Evolutionary conservation across 495 filamentous ascomycete species (phyloP).

Genomic region (Thozetella sp.): DNA sequence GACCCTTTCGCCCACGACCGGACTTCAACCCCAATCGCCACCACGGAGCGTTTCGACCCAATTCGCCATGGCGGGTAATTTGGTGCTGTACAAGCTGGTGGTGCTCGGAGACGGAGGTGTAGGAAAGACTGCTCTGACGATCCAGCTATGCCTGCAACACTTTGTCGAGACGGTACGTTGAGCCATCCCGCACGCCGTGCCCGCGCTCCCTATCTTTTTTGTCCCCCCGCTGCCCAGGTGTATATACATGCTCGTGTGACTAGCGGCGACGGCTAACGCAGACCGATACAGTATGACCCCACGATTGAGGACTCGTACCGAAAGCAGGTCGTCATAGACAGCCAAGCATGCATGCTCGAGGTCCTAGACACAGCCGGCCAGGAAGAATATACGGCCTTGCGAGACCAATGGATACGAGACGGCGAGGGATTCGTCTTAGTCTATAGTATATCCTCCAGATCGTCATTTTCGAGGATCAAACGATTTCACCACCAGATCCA

Average conservation of each 20-base stretch:
- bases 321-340: constrained; percentile 97
- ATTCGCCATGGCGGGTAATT: constrained; percentile 65
- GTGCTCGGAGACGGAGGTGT: constrained; percentile 81
- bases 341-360: constrained; percentile 96
- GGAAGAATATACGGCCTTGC: constrained; percentile 95
- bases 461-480: constrained; percentile 92
- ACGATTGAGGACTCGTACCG: constrained; percentile 98
- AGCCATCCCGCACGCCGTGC: neutral
- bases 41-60: neutral
- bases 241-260: neutral
- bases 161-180: constrained; percentile 58
- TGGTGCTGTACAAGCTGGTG: constrained; percentile 98
- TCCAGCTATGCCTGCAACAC: constrained; percentile 78
- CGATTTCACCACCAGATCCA: constrained; percentile 97
- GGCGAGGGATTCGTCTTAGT: constrained; percentile 97
- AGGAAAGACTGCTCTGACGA: constrained; percentile 96
- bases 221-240: neutral
- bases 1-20: neutral
- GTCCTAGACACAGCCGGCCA: constrained; percentile 98
- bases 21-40: neutral
- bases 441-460: constrained; percentile 95
- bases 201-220: constrained; percentile 3
- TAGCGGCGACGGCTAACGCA: neutral
- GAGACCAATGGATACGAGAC: constrained; percentile 98
- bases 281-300: constrained; percentile 75